Conservation (phyloP, 306 rosid species). For the Amphicarpaea edgeworthii region DNA sequence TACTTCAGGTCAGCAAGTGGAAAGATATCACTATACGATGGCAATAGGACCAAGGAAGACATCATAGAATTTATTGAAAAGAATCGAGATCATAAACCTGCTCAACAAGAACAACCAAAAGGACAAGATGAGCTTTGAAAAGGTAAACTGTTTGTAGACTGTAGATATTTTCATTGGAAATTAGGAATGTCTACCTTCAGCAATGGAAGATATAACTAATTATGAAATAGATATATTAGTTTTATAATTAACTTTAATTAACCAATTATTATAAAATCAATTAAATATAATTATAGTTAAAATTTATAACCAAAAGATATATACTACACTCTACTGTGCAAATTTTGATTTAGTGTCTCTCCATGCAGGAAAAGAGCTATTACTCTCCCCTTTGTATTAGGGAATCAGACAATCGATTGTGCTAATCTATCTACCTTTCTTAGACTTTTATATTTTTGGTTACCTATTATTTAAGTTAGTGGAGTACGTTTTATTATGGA, state of each 20-base stretch:
- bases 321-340: no score
- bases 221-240: no score
- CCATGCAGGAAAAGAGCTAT: not conserved
- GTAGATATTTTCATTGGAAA: not conserved
- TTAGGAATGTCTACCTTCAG: no score
- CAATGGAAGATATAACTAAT: no score
- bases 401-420: conserved; percentile 35
- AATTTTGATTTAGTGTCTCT: no score
- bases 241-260: no score
- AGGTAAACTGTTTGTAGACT: conserved; percentile 40
- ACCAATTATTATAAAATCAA: no score
- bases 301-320: no score
- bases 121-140: conserved; percentile 75
- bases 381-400: conserved; percentile 24
- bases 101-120: conserved; percentile 46
- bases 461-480: conserved; percentile 20
- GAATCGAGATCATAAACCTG: conserved; percentile 63
- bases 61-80: conserved; percentile 75
- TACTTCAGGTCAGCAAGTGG: conserved; percentile 83
- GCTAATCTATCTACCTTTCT: conserved; percentile 37
- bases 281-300: no score
- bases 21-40: conserved; percentile 59
- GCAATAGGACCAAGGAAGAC: conserved; percentile 77
- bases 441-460: not conserved
- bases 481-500: not conserved